Evolutionary conservation across 2,329 filamentous ascomycete species (phyloP), one percentile per base, ranked within the genome.

Genomic region (Botryosphaeria dothidea): DNA sequence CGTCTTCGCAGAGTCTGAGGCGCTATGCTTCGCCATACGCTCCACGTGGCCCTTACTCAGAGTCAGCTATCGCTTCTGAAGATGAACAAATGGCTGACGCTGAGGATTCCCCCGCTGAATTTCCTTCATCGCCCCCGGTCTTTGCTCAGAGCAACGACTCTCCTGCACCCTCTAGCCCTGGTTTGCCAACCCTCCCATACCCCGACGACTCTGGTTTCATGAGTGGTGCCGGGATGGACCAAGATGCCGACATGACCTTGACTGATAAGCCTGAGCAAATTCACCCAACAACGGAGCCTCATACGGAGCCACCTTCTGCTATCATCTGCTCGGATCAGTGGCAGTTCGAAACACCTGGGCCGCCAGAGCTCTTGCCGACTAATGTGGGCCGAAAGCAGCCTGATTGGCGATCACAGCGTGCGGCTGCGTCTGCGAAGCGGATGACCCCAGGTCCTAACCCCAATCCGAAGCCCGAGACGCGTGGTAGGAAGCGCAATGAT

Each of bases 91-190:
- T 82, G 57, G 80, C 79, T 64, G 81, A 80, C 66, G 77, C 81
- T 8, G 82, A 83, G 49, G 83, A 90, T 64, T 96, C 92, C 61
- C 90, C 92, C 3, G 88, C 88, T 56, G 91, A 92, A 62, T 92
- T 98, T 70, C 91, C 91, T 1, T 98, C 95, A 0, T 98, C 94
- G 3, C 94, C 94, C 15, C 95, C 95, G 0, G 84, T 96, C 1
- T 88, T 93, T 67, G 68, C 72, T 7, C 70, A 70, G 46, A 85
- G 87, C 68, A 85, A 85, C 41, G 81, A 83, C 31, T 81, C 83
- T 27, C 88, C 90, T 4, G 86, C 87, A 29, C 87, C 89, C 27
- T 97, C 93, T 2, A 98, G 94, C 73, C 95, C 94, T 2, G 80
- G 84, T 23, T 75, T 88, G 27, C 87, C 88, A 61, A 84, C 84